Base-by-base conservation (phyloP, 2,329 filamentous ascomycete genomes). In the Botryotinia calthae region DNA sequence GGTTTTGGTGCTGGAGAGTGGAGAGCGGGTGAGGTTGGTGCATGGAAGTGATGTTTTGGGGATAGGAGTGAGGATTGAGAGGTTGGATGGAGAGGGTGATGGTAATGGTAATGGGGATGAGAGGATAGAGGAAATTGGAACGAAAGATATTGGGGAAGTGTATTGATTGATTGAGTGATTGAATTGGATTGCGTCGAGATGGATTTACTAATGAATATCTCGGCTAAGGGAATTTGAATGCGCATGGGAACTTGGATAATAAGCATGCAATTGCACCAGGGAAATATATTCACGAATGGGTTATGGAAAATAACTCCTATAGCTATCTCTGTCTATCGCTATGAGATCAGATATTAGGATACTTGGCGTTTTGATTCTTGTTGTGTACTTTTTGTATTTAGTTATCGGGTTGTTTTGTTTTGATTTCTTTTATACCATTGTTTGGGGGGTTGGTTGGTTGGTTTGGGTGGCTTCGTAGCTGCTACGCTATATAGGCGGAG, bases 21-120 rank as follows among this genome's bases (percentile, higher is more conserved):
- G 84, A 25, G 84, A 85, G 70, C 83, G 84, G 73, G 81, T 86
- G 5, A 76, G 81, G 1, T 78, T 86, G 62, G 84, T 56, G n/a
- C 48, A 16, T 20, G 54, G 56, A 2, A 25, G 40, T 28, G 40
- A 68, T 59, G 8, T 22, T 31, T 34, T 56, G 22, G 8, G 79
- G 77, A 0, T 79, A 81, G 37, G 85, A 68, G 83, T 85, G 74
- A 81, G 86, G 4, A 76, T 80, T 3, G 78, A 86, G 64, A 84
- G 63, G 40, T 18, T 56, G n/a, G 56, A 71, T 34, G 48, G 31
- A 10, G 20, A 37, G 31, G 5, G 22, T 8, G 10, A 1, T 37
- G 5, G 12, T 3, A 25, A 14, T 34, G 56, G 9, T 16, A 31
- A 31, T 54, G 22, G 9, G 14, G 28, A 70, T 62, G 56, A 28